Conservation (phyloP, 1,284 basidiomycete species). For the Phlebopus sp. region DNA sequence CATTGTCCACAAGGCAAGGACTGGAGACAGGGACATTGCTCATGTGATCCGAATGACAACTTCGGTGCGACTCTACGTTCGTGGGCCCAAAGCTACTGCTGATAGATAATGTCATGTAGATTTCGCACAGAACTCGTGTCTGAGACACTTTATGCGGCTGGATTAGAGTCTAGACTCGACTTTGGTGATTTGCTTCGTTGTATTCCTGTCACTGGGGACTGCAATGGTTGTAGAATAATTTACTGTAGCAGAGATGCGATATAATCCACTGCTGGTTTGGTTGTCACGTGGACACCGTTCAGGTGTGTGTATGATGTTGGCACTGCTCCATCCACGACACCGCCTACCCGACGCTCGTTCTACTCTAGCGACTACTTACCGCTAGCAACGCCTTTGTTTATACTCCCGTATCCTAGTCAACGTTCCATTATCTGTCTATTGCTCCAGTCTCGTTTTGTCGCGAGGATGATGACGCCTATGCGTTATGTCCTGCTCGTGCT, state of each 20-base stretch:
- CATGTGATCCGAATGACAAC: constrained; percentile 45
- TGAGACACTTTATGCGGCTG: constrained; percentile 35
- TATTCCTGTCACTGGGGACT: neutral
- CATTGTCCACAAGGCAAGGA: constrained; percentile 58
- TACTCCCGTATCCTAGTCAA: neutral
- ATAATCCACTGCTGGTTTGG: too few species aligned
- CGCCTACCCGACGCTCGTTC: too few species aligned
- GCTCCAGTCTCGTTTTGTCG: constrained; percentile 1
- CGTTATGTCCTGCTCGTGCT: constrained; percentile 70
- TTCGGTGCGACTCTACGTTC: constrained; percentile 40
- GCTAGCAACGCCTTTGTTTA: neutral
- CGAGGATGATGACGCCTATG: constrained; percentile 74
- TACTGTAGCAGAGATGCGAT: too few species aligned
- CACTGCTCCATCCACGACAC: constrained; percentile 1
- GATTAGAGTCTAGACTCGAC: constrained; percentile 21
- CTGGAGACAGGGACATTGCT: constrained; percentile 47
- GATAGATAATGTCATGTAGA: constrained; percentile 29
- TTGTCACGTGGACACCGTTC: too few species aligned
- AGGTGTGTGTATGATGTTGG: too few species aligned
- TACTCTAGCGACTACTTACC: too few species aligned
- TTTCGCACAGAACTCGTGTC: constrained; percentile 45
- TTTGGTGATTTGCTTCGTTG: neutral
- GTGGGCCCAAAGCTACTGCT: constrained; percentile 1
- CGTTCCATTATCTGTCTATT: neutral
- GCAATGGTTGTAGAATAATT: neutral